phyloP scores from a whole-genome alignment of 202 grass and related monocot species.

The Saccharum hybrid region DNA sequence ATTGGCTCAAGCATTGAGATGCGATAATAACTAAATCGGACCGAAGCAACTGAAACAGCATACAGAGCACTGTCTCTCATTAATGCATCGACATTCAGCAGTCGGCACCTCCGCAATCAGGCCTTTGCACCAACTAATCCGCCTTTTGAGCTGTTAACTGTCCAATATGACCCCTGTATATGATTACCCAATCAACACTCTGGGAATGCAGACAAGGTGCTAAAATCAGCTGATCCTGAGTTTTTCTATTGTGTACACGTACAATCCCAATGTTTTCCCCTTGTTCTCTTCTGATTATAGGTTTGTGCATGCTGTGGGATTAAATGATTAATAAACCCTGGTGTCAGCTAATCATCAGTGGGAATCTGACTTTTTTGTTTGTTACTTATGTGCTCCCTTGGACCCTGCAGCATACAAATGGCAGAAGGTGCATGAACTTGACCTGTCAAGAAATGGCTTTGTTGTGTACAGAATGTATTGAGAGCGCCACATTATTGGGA shows the following conservation, averaged over 20 bases:
- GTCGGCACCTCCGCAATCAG: slow-evolving; percentile 30
- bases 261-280: slow-evolving; percentile 43
- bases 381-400: slow-evolving; percentile 43
- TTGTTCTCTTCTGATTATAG: slow-evolving; percentile 50
- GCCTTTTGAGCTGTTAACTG: slow-evolving; percentile 64
- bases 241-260: slow-evolving; percentile 52
- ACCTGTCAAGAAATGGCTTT: slow-evolving; percentile 31
- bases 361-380: slow-evolving; percentile 54
- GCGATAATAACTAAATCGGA: slow-evolving; percentile 20
- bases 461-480: slow-evolving; percentile 33
- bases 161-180: slow-evolving; percentile 33
- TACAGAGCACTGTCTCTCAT: slow-evolving; percentile 25
- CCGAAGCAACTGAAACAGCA: slow-evolving; percentile 23
- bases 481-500: slow-evolving; percentile 46
- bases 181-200: slow-evolving; percentile 60
- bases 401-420: slow-evolving; percentile 56
- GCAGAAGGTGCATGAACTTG: slow-evolving; percentile 29
- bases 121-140: slow-evolving; percentile 37
- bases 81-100: slow-evolving; percentile 19
- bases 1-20: slow-evolving; percentile 86
- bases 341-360: slow-evolving; percentile 45
- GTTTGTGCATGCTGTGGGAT: slow-evolving; percentile 17
- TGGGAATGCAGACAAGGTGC: slow-evolving; percentile 43
- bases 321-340: slow-evolving; percentile 18
- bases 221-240: slow-evolving; percentile 27